phyloP scores from a whole-genome alignment of 192 early-diverging fungal species.

The Rhizophlyctis rosea region DNA sequence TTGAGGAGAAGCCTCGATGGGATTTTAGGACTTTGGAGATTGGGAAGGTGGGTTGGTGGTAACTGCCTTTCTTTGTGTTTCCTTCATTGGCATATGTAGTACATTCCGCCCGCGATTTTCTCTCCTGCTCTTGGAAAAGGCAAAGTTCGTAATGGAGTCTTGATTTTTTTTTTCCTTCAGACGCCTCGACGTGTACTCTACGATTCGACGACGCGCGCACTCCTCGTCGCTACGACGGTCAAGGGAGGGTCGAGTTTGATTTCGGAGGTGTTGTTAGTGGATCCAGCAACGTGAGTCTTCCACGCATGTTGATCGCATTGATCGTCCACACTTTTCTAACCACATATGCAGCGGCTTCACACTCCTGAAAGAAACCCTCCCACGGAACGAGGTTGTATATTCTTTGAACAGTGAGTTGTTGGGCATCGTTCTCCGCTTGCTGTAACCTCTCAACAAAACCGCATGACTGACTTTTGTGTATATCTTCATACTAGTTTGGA shows the following conservation, averaged over 20 bases:
- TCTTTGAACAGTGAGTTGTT: slow-evolving; percentile 28
- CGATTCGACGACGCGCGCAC: slow-evolving; percentile 23
- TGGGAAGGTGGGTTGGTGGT: neutral
- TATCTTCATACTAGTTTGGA: slow-evolving; percentile 34
- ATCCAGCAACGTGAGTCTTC: slow-evolving; percentile 27
- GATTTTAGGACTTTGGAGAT: slow-evolving; percentile 1
- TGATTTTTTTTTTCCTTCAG: too few species aligned
- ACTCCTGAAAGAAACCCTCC: slow-evolving; percentile 20
- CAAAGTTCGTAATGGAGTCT: too few species aligned
- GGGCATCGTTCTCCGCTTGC: neutral
- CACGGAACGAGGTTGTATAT: slow-evolving; percentile 21
- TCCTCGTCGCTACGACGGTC: slow-evolving; percentile 26
- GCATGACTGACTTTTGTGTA: neutral
- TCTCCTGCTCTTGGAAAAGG: too few species aligned
- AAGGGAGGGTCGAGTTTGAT: slow-evolving; percentile 1
- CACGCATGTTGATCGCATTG: too few species aligned
- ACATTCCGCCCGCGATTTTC: too few species aligned
- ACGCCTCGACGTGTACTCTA: slow-evolving; percentile 39
- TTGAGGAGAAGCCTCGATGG: slow-evolving; percentile 3
- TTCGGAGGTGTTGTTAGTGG: slow-evolving; percentile 29
- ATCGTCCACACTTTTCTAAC: too few species aligned
- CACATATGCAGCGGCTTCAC: neutral
- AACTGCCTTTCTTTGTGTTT: neutral
- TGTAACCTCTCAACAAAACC: neutral
- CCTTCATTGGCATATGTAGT: neutral